Percentiles rank a stretch among this genome's conserved stretches.
Evolutionary conservation across 2,329 filamentous ascomycete species (phyloP).

Genomic region (Cadophora gregata): DNA sequence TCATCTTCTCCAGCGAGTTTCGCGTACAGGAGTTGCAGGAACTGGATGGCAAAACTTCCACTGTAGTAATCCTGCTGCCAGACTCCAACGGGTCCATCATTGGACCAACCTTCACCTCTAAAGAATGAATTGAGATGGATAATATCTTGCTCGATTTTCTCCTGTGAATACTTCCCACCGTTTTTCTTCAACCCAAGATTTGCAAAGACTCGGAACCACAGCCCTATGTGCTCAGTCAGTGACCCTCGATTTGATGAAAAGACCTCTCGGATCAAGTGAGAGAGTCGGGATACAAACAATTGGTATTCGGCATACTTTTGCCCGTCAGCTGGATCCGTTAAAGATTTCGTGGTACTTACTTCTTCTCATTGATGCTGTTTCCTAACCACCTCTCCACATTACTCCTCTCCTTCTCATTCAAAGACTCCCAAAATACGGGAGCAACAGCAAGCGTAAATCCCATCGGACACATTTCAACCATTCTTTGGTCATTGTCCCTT

Average conservation of each 20-base stretch:
- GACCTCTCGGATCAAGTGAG: not conserved
- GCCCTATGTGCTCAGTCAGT: conserved; percentile 49
- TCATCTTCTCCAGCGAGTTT: conserved; percentile 73
- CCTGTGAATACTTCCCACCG: conserved; percentile 71
- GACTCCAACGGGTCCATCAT: conserved; percentile 79
- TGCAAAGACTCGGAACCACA: conserved; percentile 86
- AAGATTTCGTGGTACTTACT: conserved; percentile 49
- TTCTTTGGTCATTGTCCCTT: conserved; percentile 77
- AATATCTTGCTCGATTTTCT: conserved; percentile 75
- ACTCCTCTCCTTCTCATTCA: conserved; percentile 64
- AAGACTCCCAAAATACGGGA: conserved; percentile 53
- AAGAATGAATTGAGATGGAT: conserved; percentile 82
- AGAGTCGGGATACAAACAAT: conserved; percentile 44
- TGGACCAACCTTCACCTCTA: conserved; percentile 82
- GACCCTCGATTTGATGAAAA: not conserved
- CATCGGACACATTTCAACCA: conserved; percentile 85
- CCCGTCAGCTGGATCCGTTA: conserved; percentile 48
- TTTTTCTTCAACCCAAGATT: conserved; percentile 80
- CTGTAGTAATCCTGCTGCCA: conserved; percentile 89
- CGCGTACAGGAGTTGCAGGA: conserved; percentile 77
- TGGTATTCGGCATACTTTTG: conserved; percentile 71
- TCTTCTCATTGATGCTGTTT: conserved; percentile 78
- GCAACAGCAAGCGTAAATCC: conserved; percentile 77
- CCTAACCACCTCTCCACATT: conserved; percentile 77
- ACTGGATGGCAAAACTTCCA: conserved; percentile 82